These are phyloP conservation scores for Bruguiera hainesii DNA, from an alignment of 441 rosid species.

Conservation along the genomic window DNA sequence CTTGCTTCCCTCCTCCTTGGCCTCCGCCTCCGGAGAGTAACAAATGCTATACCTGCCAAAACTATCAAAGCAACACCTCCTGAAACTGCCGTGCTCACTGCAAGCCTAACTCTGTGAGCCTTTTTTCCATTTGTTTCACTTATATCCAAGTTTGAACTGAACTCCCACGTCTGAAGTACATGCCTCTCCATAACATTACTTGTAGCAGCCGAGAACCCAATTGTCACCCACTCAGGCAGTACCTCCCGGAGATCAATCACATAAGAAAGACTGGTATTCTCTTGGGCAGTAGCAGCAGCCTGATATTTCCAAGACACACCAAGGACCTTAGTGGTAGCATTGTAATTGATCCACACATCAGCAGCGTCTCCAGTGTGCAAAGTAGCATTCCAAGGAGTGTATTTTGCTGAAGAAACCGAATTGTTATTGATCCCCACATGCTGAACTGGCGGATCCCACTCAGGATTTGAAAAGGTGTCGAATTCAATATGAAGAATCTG, in stretches of 20 bases:
- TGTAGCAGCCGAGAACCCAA: constrained; percentile 38
- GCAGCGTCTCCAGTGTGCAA: constrained; percentile 24
- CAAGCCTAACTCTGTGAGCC: neutral
- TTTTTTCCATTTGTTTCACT: constrained; percentile 3
- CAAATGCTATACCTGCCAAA: neutral
- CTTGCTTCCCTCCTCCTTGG: constrained; percentile 8
- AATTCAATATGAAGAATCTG: constrained; percentile 44
- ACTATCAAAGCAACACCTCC: constrained; percentile 12
- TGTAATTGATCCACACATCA: constrained; percentile 28
- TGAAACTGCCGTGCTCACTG: constrained; percentile 23
- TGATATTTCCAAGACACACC: constrained; percentile 29
- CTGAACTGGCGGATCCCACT: constrained; percentile 47
- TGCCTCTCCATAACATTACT: constrained; percentile 14
- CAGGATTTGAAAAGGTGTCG: constrained; percentile 31
- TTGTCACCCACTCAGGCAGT: constrained; percentile 34
- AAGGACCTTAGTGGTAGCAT: constrained; percentile 26
- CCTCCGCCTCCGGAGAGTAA: constrained; percentile 17
- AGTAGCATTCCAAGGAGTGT: constrained; percentile 31
- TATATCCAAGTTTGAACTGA: constrained; percentile 30
- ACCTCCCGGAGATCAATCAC: constrained; percentile 28
- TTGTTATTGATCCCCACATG: constrained; percentile 45
- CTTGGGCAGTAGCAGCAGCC: constrained; percentile 9
- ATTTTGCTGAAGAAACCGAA: constrained; percentile 27
- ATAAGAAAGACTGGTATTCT: constrained; percentile 27
- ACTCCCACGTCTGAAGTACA: constrained; percentile 33